These are phyloP conservation scores for Triglochin maritima DNA, from an alignment of 106 monocot species.

Conservation along the genomic window DNA sequence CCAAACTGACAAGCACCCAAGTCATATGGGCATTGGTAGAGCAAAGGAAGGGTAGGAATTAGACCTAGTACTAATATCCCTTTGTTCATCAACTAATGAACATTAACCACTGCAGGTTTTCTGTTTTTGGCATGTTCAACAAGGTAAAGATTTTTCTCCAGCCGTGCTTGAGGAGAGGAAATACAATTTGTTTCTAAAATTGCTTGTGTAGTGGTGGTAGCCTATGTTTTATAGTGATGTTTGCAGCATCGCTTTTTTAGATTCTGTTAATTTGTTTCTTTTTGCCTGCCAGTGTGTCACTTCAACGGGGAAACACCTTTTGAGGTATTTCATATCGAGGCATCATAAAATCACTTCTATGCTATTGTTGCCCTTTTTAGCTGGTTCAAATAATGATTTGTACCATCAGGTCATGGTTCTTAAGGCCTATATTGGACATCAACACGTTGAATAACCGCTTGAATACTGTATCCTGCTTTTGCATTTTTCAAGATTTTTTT, in stretches of 20 bases:
- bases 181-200: not conserved
- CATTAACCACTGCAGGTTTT: slow-evolving; percentile 58
- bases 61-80: not conserved
- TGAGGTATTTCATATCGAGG: slow-evolving; percentile 32
- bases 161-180: not conserved
- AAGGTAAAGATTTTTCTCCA: slow-evolving; percentile 35
- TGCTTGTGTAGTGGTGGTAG: not conserved
- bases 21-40: slow-evolving; percentile 99
- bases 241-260: not conserved
- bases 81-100: slow-evolving; percentile 3
- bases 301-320: slow-evolving; percentile 79
- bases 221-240: not conserved
- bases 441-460: slow-evolving; percentile 64
- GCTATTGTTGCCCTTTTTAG: too few relatives aligned
- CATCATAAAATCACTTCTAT: too few relatives aligned
- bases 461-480: slow-evolving; percentile 69
- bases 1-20: slow-evolving; percentile 95
- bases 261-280: slow-evolving; percentile 10
- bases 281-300: slow-evolving; percentile 72
- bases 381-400: too few relatives aligned
- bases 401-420: slow-evolving; percentile 34
- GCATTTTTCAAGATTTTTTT: not conserved
- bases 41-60: slow-evolving; percentile 84
- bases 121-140: slow-evolving; percentile 96
- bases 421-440: slow-evolving; percentile 75